Conservation (phyloP, 148 eudicot species). For the Talinum fruticosum region DNA sequence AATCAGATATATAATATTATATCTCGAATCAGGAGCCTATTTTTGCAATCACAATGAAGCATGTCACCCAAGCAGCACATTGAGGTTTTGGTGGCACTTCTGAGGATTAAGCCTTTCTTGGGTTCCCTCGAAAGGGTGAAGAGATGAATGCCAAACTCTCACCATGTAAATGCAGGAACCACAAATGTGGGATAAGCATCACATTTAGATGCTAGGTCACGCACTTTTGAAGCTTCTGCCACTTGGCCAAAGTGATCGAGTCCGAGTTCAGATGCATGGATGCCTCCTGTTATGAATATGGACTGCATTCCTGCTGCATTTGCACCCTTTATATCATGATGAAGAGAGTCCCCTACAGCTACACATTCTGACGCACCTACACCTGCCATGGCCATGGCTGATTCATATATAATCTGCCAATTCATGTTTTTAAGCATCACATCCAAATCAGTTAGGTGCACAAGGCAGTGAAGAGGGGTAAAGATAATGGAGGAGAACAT, state of each 20-base stretch:
- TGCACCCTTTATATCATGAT: slow-evolving; percentile 94
- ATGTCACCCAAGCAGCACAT: background rate
- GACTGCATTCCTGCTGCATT: slow-evolving; percentile 72
- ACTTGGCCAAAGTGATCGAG: slow-evolving; percentile 54
- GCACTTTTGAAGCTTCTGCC: slow-evolving; percentile 51
- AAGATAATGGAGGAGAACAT: background rate
- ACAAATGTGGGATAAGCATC: slow-evolving; percentile 65
- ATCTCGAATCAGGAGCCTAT: background rate
- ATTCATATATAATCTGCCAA: slow-evolving; percentile 67
- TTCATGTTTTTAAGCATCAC: background rate
- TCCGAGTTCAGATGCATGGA: slow-evolving; percentile 85
- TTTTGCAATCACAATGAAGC: too few species aligned
- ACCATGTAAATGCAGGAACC: slow-evolving; percentile 76
- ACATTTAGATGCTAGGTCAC: slow-evolving; percentile 53
- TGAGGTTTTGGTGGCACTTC: background rate
- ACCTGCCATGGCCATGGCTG: slow-evolving; percentile 73
- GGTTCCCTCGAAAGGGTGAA: background rate
- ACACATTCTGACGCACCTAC: slow-evolving; percentile 71
- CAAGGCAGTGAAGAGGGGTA: background rate
- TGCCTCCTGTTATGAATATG: slow-evolving; percentile 64
- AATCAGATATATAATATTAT: background rate
- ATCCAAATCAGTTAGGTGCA: background rate
- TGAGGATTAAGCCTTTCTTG: background rate
- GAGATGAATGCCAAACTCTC: background rate
- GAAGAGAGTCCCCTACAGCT: slow-evolving; percentile 92